phyloP scores from a whole-genome alignment of 2,329 filamentous ascomycete genomes.

The Colletotrichum sp. region DNA sequence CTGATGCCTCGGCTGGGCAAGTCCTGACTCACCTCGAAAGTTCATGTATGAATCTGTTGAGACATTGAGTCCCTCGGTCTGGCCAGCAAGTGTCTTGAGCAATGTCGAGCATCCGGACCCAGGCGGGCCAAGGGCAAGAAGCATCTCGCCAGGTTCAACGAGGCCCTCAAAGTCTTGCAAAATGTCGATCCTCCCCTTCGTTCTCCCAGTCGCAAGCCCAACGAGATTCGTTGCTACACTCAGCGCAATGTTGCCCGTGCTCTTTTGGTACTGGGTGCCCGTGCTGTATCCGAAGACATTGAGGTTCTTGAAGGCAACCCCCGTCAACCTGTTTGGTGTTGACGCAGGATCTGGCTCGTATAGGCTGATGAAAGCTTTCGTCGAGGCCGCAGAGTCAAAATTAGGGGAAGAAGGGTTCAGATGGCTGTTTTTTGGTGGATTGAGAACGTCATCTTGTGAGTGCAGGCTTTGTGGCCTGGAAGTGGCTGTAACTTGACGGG shows the following conservation, averaged over 20 bases:
- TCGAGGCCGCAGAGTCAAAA: slow-evolving; percentile 30
- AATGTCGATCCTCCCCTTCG: slow-evolving; percentile 25
- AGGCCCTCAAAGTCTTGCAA: slow-evolving; percentile 31
- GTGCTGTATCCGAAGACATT: slow-evolving; percentile 30
- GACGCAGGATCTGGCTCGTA: slow-evolving; percentile 27
- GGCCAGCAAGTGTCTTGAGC: slow-evolving; percentile 54
- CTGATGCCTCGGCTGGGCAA: rapidly evolving
- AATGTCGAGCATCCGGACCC: slow-evolving; percentile 69
- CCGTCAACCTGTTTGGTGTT: slow-evolving; percentile 25
- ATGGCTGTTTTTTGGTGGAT: slow-evolving; percentile 7
- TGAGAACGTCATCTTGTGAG: slow-evolving; percentile 5
- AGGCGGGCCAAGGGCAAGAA: slow-evolving; percentile 63
- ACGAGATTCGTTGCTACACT: slow-evolving; percentile 18
- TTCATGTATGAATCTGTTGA: slow-evolving; percentile 26
- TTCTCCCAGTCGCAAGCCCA: neutral
- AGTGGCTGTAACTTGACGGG: slow-evolving; percentile 4
- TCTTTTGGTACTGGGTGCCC: slow-evolving; percentile 27
- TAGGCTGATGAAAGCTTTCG: slow-evolving; percentile 27
- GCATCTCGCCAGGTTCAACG: slow-evolving; percentile 53
- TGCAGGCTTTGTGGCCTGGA: neutral
- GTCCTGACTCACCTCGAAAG: neutral
- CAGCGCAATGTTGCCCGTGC: slow-evolving; percentile 24
- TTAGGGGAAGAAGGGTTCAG: slow-evolving; percentile 28
- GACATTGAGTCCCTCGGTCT: slow-evolving; percentile 26
- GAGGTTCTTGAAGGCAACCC: slow-evolving; percentile 29